These are phyloP conservation scores for Gnomoniopsis smithogilvyi DNA, from an alignment of 2,329 filamentous ascomycete genomes.

Conservation along the genomic window DNA sequence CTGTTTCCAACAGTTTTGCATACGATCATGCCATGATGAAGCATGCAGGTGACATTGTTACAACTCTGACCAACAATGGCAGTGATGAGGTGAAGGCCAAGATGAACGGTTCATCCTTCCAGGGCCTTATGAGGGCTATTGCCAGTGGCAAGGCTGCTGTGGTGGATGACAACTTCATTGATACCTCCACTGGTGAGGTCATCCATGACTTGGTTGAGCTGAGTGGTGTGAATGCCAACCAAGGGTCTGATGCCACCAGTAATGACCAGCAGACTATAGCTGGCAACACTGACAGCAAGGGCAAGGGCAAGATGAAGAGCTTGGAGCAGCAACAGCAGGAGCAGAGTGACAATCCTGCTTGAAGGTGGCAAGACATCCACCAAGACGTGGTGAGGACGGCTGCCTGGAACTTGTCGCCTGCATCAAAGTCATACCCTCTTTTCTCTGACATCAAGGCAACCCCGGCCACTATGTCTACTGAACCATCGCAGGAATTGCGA, in stretches of 20 bases:
- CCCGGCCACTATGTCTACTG: background rate
- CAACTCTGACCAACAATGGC: constrained; percentile 65
- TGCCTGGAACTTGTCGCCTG: constrained; percentile 13
- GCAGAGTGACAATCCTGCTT: background rate
- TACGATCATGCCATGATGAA: constrained; percentile 67
- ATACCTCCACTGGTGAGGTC: constrained; percentile 15
- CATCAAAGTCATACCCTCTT: background rate
- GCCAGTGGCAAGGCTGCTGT: constrained; percentile 70
- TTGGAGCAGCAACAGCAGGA: background rate
- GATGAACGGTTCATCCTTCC: constrained; percentile 75
- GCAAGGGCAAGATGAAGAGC: background rate
- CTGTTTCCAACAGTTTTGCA: constrained; percentile 27
- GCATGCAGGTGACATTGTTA: constrained; percentile 68
- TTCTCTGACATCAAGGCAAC: background rate
- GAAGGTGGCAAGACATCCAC: constrained; percentile 4
- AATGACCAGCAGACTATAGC: background rate
- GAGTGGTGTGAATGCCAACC: background rate
- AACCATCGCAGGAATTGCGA: constrained; percentile 3
- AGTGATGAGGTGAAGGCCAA: constrained; percentile 49
- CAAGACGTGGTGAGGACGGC: constrained; percentile 14
- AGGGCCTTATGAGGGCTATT: constrained; percentile 73
- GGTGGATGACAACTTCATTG: constrained; percentile 66
- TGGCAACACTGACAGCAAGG: background rate
- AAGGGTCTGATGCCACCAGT: background rate
- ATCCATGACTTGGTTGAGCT: constrained; percentile 1